Conservation (phyloP, 2,329 filamentous ascomycete species). For the Colletotrichum tanaceti region DNA sequence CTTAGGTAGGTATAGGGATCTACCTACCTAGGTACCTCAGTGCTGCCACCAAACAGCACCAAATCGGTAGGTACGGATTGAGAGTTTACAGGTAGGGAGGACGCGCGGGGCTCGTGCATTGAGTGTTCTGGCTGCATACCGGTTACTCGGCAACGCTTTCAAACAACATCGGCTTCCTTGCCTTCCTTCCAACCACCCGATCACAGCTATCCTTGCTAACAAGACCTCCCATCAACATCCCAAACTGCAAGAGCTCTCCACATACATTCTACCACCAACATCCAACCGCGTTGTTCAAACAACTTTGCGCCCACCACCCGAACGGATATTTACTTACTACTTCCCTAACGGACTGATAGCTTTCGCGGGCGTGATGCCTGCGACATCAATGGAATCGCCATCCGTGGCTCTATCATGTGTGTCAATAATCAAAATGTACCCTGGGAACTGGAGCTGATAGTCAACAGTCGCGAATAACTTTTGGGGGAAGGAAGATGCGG, state of each 20-base stretch:
- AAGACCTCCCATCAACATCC: not conserved
- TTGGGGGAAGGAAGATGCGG: constrained; percentile 99
- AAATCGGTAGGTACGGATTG: no score
- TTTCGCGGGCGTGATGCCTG: constrained; percentile 63
- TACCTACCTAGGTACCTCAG: no score
- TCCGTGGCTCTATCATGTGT: constrained; percentile 75
- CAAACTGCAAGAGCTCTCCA: not conserved
- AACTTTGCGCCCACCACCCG: not conserved
- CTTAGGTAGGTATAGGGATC: no score
- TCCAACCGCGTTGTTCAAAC: not conserved
- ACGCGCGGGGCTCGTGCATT: no score
- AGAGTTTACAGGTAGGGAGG: no score
- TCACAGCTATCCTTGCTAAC: not conserved
- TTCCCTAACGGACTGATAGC: not conserved
- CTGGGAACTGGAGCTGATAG: constrained; percentile 4
- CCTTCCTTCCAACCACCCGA: not conserved
- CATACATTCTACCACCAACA: not conserved
- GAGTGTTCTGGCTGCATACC: not conserved
- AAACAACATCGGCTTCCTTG: constrained; percentile 13
- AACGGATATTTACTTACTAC: not conserved
- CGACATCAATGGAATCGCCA: constrained; percentile 69
- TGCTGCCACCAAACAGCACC: no score
- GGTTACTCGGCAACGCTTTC: constrained; percentile 30
- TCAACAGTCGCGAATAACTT: constrained; percentile 94
- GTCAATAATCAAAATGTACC: constrained; percentile 45